Evolutionary conservation across 257 asterid genomes (phyloP).

Genomic region (Solanum etuberosum): DNA sequence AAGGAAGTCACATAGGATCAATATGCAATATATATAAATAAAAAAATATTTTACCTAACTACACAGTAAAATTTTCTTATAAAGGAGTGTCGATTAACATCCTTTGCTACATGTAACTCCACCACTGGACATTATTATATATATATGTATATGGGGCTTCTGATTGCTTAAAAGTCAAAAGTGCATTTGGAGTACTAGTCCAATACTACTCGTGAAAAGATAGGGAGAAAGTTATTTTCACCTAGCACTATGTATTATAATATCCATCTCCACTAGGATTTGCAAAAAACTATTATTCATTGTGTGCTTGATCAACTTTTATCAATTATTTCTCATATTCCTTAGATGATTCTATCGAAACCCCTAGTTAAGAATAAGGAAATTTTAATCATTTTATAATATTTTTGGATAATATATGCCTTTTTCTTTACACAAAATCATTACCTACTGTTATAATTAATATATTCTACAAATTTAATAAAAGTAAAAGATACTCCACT

Average conservation of each 20-base stretch:
- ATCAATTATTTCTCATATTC: not conserved
- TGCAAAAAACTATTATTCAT: not conserved
- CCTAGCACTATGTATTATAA: not conserved
- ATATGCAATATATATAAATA: too few relatives aligned
- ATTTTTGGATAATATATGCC: not conserved
- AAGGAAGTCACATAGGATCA: not conserved
- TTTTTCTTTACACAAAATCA: not conserved
- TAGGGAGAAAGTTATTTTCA: not conserved
- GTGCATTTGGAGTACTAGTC: not conserved
- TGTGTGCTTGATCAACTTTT: not conserved
- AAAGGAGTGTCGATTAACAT: accelerated
- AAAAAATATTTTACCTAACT: too few relatives aligned
- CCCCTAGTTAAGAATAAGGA: not conserved
- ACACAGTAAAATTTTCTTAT: too few relatives aligned
- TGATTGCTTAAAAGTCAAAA: not conserved
- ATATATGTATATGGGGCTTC: not conserved
- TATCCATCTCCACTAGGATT: not conserved
- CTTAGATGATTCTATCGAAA: not conserved
- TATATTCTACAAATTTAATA: not conserved
- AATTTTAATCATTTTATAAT: not conserved
- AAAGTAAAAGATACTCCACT: not conserved
- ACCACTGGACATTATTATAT: too few relatives aligned
- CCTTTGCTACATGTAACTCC: not conserved
- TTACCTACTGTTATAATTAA: not conserved
- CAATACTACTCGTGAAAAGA: not conserved